Conservation (phyloP, 148 eudicot species). For the Rhododendron ovatum region DNA sequence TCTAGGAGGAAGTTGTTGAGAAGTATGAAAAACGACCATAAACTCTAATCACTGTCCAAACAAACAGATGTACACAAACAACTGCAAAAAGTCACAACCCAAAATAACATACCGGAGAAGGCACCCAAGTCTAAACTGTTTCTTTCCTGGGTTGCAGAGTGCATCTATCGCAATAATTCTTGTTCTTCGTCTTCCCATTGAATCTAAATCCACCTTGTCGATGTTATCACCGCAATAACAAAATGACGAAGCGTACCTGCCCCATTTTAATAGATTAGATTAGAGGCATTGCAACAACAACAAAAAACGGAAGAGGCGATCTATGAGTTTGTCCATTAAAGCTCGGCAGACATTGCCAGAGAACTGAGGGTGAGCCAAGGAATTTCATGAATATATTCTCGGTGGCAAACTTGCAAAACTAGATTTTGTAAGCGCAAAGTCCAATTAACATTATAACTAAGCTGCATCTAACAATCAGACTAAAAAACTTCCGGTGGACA, state of each 20-base stretch:
- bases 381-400: background rate
- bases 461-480: background rate
- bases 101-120: slow-evolving; percentile 54
- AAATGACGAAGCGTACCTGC: slow-evolving; percentile 79
- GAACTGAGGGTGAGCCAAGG: background rate
- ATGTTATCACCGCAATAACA: slow-evolving; percentile 65
- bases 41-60: background rate
- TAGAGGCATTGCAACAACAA: background rate
- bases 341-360: background rate
- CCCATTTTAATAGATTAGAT: slow-evolving; percentile 10
- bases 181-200: slow-evolving; percentile 67
- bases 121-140: slow-evolving; percentile 54
- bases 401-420: background rate
- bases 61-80: background rate
- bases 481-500: background rate
- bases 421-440: background rate
- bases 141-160: slow-evolving; percentile 53
- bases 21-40: background rate
- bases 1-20: background rate
- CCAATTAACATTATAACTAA: background rate
- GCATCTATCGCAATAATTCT: slow-evolving; percentile 89
- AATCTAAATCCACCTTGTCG: slow-evolving; percentile 55
- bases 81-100: background rate
- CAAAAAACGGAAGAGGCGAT: background rate
- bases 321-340: background rate